phyloP scores from a whole-genome alignment of 2,329 filamentous ascomycete genomes.

The Neonectria sp. region DNA sequence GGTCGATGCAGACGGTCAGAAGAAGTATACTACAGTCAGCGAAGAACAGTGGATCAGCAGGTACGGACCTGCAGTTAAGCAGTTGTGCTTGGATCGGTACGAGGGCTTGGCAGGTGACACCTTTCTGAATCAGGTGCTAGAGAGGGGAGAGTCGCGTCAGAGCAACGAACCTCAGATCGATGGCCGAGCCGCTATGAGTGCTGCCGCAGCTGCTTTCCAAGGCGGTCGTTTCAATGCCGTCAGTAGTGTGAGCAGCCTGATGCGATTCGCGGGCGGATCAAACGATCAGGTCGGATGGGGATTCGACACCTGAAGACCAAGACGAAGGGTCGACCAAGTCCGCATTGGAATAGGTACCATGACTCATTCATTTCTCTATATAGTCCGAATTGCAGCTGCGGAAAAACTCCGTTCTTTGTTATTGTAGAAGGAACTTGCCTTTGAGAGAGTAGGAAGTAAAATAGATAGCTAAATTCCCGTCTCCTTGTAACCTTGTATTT shows the following conservation, averaged over 20 bases:
- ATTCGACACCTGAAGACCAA: conserved; percentile 35
- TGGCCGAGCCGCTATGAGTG: conserved; percentile 32
- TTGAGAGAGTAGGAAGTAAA: too few relatives aligned
- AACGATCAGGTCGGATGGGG: conserved; percentile 42
- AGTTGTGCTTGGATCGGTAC: conserved; percentile 40
- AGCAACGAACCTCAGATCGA: background rate
- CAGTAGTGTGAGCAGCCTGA: conserved; percentile 28
- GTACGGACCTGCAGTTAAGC: conserved; percentile 36
- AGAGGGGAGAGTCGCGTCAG: conserved; percentile 18
- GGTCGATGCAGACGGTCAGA: conserved; percentile 21
- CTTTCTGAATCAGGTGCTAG: conserved; percentile 36
- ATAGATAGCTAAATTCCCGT: too few relatives aligned
- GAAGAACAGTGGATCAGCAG: conserved; percentile 35
- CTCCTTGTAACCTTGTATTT: too few relatives aligned
- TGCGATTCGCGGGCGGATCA: conserved; percentile 30
- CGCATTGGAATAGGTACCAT: too few relatives aligned
- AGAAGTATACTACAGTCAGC: conserved; percentile 35
- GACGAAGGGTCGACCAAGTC: background rate
- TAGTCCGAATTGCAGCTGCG: too few relatives aligned
- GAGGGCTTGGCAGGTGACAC: conserved; percentile 38
- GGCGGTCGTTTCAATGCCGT: conserved; percentile 33
- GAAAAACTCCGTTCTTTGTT: too few relatives aligned
- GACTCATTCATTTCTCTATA: too few relatives aligned
- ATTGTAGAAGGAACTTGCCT: too few relatives aligned
- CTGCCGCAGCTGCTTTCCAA: conserved; percentile 35